phyloP scores from a whole-genome alignment of 2,329 filamentous ascomycete species.

The Pyricularia sp. region DNA sequence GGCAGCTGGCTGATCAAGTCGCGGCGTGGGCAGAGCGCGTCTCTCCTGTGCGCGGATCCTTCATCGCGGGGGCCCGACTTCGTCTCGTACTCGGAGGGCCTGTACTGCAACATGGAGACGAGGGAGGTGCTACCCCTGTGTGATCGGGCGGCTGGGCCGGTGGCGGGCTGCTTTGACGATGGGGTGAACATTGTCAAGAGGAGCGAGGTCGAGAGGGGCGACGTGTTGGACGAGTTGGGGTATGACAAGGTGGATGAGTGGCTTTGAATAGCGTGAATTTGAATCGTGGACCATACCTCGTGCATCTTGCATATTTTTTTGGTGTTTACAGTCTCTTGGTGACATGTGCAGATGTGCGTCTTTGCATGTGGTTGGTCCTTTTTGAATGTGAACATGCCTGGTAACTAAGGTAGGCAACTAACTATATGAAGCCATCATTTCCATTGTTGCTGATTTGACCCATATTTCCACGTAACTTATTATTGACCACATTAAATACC shows the following conservation, averaged over 20 bases:
- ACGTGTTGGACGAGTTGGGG: background rate
- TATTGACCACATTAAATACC: background rate
- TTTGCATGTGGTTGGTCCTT: too few species aligned
- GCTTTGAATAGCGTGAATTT: background rate
- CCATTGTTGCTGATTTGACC: too few species aligned
- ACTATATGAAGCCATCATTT: too few species aligned
- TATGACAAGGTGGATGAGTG: background rate
- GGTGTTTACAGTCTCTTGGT: background rate
- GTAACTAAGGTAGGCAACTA: too few species aligned
- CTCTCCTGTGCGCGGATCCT: background rate
- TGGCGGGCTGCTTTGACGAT: background rate
- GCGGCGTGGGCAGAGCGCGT: background rate
- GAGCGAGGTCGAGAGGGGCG: background rate
- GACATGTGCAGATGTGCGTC: background rate
- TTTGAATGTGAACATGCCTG: too few species aligned
- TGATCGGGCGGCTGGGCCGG: background rate
- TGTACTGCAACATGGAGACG: background rate
- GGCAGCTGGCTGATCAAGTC: background rate
- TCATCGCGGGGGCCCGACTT: background rate
- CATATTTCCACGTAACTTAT: background rate
- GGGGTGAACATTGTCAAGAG: background rate
- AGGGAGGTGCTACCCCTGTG: background rate
- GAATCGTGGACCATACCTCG: background rate
- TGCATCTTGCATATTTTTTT: too few species aligned
- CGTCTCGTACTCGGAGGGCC: background rate